Percentiles rank a stretch among this genome's conserved stretches.
phyloP scores from a whole-genome alignment of 73 alveolate species.

The Paramecium bursaria region DNA sequence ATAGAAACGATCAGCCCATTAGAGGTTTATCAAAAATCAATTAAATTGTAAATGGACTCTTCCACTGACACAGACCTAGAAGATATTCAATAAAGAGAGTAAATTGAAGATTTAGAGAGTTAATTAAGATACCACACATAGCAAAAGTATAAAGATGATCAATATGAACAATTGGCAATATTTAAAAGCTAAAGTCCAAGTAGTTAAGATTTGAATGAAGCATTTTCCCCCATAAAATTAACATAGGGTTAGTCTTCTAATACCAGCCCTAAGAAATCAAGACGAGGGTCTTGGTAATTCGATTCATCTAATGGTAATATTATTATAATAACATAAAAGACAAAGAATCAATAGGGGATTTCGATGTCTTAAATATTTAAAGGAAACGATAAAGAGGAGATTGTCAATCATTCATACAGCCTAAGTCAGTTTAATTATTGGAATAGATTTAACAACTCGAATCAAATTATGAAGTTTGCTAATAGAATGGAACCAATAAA shows the following conservation, averaged over 20 bases:
- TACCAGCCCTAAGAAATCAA: background rate
- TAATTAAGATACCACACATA: conserved; percentile 52
- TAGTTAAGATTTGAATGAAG: background rate
- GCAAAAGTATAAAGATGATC: conserved; percentile 15
- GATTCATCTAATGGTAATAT: background rate
- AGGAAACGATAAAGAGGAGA: conserved; percentile 11
- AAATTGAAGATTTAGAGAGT: conserved; percentile 27
- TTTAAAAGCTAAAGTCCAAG: background rate
- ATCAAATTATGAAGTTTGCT: conserved; percentile 1
- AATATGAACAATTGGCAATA: background rate
- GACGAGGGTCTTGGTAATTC: conserved; percentile 45
- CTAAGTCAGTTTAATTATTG: conserved; percentile 38
- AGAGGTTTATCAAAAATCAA: conserved; percentile 40
- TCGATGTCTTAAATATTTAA: conserved; percentile 44
- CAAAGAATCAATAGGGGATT: conserved; percentile 59
- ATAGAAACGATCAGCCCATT: conserved; percentile 59
- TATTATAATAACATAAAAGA: background rate
- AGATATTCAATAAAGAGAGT: conserved; percentile 43
- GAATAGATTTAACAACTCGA: conserved; percentile 79
- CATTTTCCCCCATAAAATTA: conserved; percentile 28
- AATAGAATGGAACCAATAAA: conserved; percentile 11
- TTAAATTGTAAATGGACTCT: background rate
- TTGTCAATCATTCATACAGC: conserved; percentile 1
- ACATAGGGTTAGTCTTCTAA: background rate
- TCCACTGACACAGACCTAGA: conserved; percentile 29